Base-by-base conservation (phyloP, 352 stramenopile species). In the Stramenopiles sp. region DNA sequence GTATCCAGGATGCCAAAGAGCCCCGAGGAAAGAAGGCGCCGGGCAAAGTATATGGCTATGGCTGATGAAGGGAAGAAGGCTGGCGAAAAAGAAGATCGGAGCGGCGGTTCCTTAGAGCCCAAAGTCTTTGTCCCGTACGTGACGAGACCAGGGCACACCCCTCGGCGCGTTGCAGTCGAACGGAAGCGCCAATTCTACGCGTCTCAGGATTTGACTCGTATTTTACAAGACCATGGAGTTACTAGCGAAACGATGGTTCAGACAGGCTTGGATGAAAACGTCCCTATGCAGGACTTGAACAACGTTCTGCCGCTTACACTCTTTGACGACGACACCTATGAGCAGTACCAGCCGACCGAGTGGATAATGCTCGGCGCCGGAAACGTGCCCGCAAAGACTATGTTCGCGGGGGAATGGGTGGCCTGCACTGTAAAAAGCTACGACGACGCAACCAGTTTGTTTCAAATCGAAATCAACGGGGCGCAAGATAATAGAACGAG, bases 241-340 rank as follows among this genome's bases (percentile, higher is more conserved):
- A n/a, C n/a, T n/a, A n/a, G n/a, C n/a, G n/a, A n/a, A n/a, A n/a
- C n/a, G n/a, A n/a, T n/a, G n/a, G n/a, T n/a, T n/a, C n/a, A n/a
- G n/a, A n/a, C n/a, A n/a, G n/a, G n/a, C n/a, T n/a, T n/a, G n/a
- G n/a, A n/a, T n/a, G n/a, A n/a, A n/a, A n/a, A n/a, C n/a, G n/a
- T n/a, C n/a, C n/a, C n/a, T n/a, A n/a, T n/a, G n/a, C n/a, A n/a
- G n/a, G n/a, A n/a, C n/a, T n/a, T n/a, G n/a, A n/a, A n/a, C n/a
- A n/a, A n/a, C n/a, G n/a, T 73, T 0, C 76, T 92, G 37, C 84
- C 79, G 32, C 77, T 92, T 1, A 79, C 88, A 37, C 63, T 84
- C 31, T 92, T 92, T 33, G 86, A 92, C 75, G 86, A 92, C 34
- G 84, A 87, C 32, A 90, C 82, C 73, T 92, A 83, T 75, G 86